phyloP scores from a whole-genome alignment of 345 rosid genomes.

The Laguncularia racemosa region DNA sequence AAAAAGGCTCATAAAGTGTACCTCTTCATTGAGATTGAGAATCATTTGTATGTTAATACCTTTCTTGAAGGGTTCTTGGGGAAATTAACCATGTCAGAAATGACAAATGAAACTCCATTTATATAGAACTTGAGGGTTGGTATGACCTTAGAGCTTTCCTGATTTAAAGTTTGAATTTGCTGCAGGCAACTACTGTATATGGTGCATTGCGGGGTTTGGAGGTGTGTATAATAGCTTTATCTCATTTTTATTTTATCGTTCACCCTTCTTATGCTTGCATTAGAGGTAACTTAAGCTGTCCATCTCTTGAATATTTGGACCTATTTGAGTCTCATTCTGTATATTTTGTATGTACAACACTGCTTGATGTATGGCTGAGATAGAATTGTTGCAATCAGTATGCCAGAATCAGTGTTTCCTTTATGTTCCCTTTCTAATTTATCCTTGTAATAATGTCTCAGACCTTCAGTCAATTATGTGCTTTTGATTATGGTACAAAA shows the following conservation, averaged over 20 bases:
- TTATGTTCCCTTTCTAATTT: not conserved
- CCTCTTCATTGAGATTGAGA: too few species aligned
- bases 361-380: too few species aligned
- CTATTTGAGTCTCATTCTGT: too few species aligned
- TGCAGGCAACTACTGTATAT: conserved; percentile 79
- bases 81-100: too few species aligned
- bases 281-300: too few species aligned
- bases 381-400: not conserved
- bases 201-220: conserved; percentile 92
- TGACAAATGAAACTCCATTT: not conserved
- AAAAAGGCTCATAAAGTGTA: too few species aligned
- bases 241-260: not conserved
- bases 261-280: not conserved
- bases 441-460: conserved; percentile 24
- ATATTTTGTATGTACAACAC: too few species aligned
- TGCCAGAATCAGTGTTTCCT: not conserved
- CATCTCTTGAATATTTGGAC: too few species aligned
- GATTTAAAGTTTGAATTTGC: conserved; percentile 5
- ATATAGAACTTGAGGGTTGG: not conserved
- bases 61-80: too few species aligned
- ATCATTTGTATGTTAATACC: too few species aligned
- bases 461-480: conserved; percentile 94
- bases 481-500: conserved; percentile 64
- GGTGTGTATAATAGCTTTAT: conserved; percentile 32
- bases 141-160: not conserved